Conservation (phyloP, 257 asterid species). For the Primulina huaijiensis region DNA sequence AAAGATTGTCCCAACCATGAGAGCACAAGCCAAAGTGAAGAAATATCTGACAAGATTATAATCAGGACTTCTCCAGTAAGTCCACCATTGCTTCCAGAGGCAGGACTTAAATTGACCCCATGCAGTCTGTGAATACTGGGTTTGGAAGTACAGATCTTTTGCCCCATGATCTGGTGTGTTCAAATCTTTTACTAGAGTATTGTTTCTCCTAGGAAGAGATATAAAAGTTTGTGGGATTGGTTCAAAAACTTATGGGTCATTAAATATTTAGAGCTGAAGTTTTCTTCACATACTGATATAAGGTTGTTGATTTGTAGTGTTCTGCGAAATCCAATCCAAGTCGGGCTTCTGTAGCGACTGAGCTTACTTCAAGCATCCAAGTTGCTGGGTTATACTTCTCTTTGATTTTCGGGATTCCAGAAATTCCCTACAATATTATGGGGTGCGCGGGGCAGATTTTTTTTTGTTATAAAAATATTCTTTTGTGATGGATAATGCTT, state of each 20-base stretch:
- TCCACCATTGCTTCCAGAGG: conserved; percentile 85
- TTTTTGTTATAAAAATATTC: not conserved
- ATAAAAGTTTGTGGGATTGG: not conserved
- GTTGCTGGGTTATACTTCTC: conserved; percentile 85
- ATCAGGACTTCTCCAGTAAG: conserved; percentile 91
- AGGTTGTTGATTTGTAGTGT: conserved; percentile 50
- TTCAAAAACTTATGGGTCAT: not conserved
- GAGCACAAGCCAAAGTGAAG: conserved; percentile 69
- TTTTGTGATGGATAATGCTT: not conserved
- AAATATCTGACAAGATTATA: conserved; percentile 76
- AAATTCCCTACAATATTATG: conserved; percentile 40
- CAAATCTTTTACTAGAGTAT: conserved; percentile 57
- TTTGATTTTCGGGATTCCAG: conserved; percentile 62
- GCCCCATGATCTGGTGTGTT: conserved; percentile 57
- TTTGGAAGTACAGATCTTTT: conserved; percentile 55
- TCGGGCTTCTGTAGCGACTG: conserved; percentile 52
- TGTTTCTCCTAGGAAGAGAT: conserved; percentile 46
- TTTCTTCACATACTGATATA: conserved; percentile 45
- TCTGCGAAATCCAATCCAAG: conserved; percentile 69
- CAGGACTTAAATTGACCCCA: conserved; percentile 61
- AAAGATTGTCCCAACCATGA: conserved; percentile 70
- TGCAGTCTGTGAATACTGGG: conserved; percentile 56
- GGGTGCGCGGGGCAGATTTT: conserved; percentile 3
- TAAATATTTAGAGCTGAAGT: not conserved
- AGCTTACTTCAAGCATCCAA: conserved; percentile 91